Percentiles rank a stretch among this genome's conserved stretches.
Evolutionary conservation across 352 stramenopile species (phyloP).

Genomic region (Pythium sp.): DNA sequence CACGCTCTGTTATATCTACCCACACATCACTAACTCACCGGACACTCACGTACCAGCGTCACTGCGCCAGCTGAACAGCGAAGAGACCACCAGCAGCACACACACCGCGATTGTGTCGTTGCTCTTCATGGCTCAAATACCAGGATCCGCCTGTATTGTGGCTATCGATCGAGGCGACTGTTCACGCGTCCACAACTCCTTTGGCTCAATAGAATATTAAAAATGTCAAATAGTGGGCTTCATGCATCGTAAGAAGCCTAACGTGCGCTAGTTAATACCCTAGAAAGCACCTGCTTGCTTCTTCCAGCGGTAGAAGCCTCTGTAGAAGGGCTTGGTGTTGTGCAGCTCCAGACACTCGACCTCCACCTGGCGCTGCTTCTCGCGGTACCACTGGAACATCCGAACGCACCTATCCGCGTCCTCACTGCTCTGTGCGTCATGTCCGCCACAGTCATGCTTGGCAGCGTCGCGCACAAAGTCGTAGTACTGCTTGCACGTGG

Average conservation of each 20-base stretch:
- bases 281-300: background rate
- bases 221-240: background rate
- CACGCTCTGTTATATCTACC: background rate
- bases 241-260: background rate
- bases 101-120: too few relatives aligned
- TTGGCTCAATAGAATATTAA: background rate
- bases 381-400: slow-evolving; percentile 57
- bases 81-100: background rate
- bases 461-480: slow-evolving; percentile 36
- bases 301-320: slow-evolving; percentile 22
- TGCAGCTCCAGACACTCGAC: slow-evolving; percentile 46
- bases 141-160: background rate
- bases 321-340: slow-evolving; percentile 22
- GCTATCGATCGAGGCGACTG: background rate
- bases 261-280: background rate
- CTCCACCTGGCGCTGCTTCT: slow-evolving; percentile 40
- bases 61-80: background rate
- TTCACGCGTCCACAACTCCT: background rate
- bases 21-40: background rate
- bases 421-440: background rate
- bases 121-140: background rate
- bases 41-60: slow-evolving; percentile 1
- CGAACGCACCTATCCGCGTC: slow-evolving; percentile 18
- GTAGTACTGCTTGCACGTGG: slow-evolving; percentile 65
- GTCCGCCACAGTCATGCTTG: slow-evolving; percentile 24